phyloP scores from a whole-genome alignment of 2,329 filamentous ascomycete genomes.

The Bipolaris victoriae region DNA sequence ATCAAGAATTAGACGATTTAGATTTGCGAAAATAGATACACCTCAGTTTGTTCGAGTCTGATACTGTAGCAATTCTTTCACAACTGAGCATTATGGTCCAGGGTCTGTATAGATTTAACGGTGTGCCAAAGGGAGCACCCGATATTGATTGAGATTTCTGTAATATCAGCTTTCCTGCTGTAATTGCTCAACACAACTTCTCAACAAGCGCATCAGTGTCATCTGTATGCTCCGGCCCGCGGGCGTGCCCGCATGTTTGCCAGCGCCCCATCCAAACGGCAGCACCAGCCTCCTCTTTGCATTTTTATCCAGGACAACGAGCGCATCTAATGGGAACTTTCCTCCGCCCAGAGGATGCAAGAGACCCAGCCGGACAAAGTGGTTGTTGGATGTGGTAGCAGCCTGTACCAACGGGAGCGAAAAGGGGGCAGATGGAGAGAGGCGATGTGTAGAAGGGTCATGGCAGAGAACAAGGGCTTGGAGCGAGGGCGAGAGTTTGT shows the following conservation, averaged over 20 bases:
- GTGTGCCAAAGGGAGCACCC: neutral
- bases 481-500: constrained; percentile 39
- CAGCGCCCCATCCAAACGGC: constrained; percentile 55
- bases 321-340: constrained; percentile 51
- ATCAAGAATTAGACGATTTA: neutral
- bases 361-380: constrained; percentile 50
- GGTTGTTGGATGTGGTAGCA: constrained; percentile 41
- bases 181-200: constrained; percentile 35
- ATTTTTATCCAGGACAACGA: constrained; percentile 51
- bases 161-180: constrained; percentile 18
- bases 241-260: constrained; percentile 41
- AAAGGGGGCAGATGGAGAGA: constrained; percentile 31
- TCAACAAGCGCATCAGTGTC: constrained; percentile 37
- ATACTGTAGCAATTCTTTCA: neutral
- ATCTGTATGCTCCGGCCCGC: constrained; percentile 41
- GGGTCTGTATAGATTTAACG: neutral
- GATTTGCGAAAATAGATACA: neutral
- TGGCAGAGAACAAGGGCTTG: constrained; percentile 46
- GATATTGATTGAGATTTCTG: neutral
- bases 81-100: neutral
- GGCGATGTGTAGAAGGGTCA: constrained; percentile 39
- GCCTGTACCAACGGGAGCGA: constrained; percentile 44
- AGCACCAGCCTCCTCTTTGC: constrained; percentile 50
- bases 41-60: neutral
- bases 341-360: constrained; percentile 55